A percentile compares a stretch with the other conserved stretches of the same genome.
Conservation (phyloP, 1,139 yeast species). For the Pichia kudriavzevii region DNA sequence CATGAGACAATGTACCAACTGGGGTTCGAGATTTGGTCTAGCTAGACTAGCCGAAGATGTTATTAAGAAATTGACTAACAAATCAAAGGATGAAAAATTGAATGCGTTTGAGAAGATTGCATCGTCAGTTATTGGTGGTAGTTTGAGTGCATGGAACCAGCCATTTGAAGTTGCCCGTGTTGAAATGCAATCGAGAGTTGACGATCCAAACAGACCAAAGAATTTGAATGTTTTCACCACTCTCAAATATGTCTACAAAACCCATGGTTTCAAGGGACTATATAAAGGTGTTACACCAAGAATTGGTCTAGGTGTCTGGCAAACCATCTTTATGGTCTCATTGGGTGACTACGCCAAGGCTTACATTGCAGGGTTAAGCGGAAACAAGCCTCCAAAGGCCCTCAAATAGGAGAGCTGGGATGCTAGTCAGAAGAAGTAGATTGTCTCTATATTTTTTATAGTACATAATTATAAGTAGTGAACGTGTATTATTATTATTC, state of each 20-base stretch:
- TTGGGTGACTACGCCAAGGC: constrained; percentile 88
- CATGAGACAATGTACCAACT: constrained; percentile 94
- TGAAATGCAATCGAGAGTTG: constrained; percentile 92
- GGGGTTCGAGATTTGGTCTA: constrained; percentile 97
- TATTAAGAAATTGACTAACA: constrained; percentile 58
- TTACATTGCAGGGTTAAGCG: constrained; percentile 38
- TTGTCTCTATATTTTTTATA: background rate
- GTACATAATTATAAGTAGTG: no score
- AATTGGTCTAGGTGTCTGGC: constrained; percentile 95
- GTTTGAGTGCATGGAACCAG: constrained; percentile 96
- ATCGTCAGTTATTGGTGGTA: constrained; percentile 94
- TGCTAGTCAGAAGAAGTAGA: no score
- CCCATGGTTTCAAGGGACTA: constrained; percentile 82
- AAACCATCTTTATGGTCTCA: constrained; percentile 98
- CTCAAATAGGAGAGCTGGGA: constrained; percentile 7
- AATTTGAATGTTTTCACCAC: constrained; percentile 78
- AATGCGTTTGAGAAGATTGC: constrained; percentile 71
- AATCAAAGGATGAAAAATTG: constrained; percentile 48
- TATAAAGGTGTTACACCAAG: constrained; percentile 97
- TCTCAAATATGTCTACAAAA: constrained; percentile 69
- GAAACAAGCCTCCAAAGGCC: constrained; percentile 20
- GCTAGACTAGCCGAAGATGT: constrained; percentile 86
- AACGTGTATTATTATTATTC: no score
- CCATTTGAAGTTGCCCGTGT: constrained; percentile 97
- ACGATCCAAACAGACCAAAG: constrained; percentile 92